Base-by-base conservation (phyloP, 805 yeast species). In the Nakazawaea pomicola region DNA sequence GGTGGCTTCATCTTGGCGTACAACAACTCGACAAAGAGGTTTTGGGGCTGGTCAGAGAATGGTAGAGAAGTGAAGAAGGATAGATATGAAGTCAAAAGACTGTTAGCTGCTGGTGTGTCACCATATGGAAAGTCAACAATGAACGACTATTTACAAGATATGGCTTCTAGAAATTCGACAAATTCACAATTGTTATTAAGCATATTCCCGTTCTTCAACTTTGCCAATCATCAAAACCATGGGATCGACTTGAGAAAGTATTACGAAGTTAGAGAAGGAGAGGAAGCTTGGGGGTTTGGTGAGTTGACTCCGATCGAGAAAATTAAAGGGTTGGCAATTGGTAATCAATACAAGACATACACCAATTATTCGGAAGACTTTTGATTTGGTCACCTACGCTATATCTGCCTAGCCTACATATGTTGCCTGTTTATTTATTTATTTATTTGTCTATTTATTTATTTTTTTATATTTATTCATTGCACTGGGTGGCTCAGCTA, bases 1-100 rank as follows among this genome's bases (percentile, higher is more conserved):
- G 90, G 89, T 40, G 95, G 95, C 1, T 86, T 87, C 58, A 61
- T 78, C 46, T 62, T 78, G 38, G 83, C 89, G 29, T 87, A 85
- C 62, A 73, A 74, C 36, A 66, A 76, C 46, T 78, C 90, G 9
- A 66, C 81, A 19, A 70, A 73, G 58, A 74, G 95, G 56, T 86
- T 86, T 63, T 77, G 82, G 72, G 95, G 95, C 20, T 75, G 78
- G 67, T 50, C 72, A 18, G 95, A 87, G 63, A 86, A 86, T 62
- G 51, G 67, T 25, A 65, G 79, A 48, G 95, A 86, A 62, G 87
- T 83, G 40, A 56, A 56, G 42, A 78, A 70, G 62, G 95, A 87
- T 60, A 71, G 95, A 58, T 80, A 68, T 56, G 89, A 86, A 60
- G 72, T 80, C 48, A 84, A 85, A 60, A 67, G 70, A 48, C 70